Percentiles rank a stretch among this genome's conserved stretches.
Evolutionary conservation across 257 asterid species (phyloP).

Genomic region (Plantago elongata): DNA sequence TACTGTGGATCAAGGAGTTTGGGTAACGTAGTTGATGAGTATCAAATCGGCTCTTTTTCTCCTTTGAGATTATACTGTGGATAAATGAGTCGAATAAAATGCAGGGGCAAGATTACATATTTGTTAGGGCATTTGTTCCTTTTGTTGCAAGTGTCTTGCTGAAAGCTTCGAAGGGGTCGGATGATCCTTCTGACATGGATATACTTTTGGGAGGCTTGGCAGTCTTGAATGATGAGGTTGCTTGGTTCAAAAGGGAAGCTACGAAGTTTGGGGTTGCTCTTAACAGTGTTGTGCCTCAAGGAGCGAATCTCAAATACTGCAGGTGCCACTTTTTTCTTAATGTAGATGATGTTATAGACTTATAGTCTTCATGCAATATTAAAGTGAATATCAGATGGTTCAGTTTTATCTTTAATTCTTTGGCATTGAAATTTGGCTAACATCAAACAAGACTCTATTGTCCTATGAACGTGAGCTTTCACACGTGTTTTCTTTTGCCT

Average conservation of each 20-base stretch:
- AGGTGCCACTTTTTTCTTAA: slow-evolving; percentile 29
- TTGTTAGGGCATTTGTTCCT: slow-evolving; percentile 71
- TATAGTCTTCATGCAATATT: neutral
- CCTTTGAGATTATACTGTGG: neutral
- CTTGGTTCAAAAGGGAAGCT: slow-evolving; percentile 84
- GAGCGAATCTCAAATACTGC: slow-evolving; percentile 62
- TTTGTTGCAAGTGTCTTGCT: slow-evolving; percentile 54
- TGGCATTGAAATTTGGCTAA: slow-evolving; percentile 2
- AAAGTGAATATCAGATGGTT: neutral
- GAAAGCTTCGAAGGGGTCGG: slow-evolving; percentile 71
- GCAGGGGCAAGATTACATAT: slow-evolving; percentile 85
- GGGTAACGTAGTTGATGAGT: neutral
- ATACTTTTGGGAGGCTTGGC: slow-evolving; percentile 61
- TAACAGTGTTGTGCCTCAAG: slow-evolving; percentile 43
- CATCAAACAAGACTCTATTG: neutral
- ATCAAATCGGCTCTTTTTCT: too few relatives aligned
- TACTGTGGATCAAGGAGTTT: too few relatives aligned
- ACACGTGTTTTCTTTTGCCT: too few relatives aligned
- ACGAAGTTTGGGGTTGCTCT: slow-evolving; percentile 62
- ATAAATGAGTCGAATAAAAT: slow-evolving; percentile 7
- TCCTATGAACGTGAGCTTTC: too few relatives aligned
- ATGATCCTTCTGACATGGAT: slow-evolving; percentile 50
- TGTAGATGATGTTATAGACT: neutral
- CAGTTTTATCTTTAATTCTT: neutral
- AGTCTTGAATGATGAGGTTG: slow-evolving; percentile 63